Evolutionary conservation across 805 yeast species (phyloP), one percentile per base, ranked within the genome.

Genomic region (Kuraishia hungarica): DNA sequence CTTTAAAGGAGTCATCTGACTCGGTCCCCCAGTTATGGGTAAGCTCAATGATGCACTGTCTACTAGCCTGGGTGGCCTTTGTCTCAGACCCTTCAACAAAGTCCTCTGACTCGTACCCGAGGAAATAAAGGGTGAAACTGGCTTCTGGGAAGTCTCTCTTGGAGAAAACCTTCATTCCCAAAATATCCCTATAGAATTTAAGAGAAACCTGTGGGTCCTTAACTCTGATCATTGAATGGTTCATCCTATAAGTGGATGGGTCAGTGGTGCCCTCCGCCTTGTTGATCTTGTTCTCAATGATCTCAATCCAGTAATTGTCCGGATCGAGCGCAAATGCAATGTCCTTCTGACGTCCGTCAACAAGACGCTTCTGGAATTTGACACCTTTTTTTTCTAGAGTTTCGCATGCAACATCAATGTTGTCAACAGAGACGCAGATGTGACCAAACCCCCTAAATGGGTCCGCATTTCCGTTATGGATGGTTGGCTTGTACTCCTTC

Each of bases 1-100:
- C 78, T 53, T 77, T 72, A 72, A 90, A 89, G 3, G 78, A 76
- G 19, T 79, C 77, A 58, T 93, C 97, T 21, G 72, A 64, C 67
- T 94, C 99, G 22, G 97, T 89, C 22, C 98, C 99, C 86, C 90
- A 93, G 74, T 94, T 94, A 73, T 90, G 93, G 51, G 98, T 93
- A 66, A 94, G 77, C 72, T 94, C 99, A 55, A 94, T 69, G 13
- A 94, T 71, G 21, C 93, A 85, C 67, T 89, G 90, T 57, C 83
- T 72, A 53, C 61, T 53, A 5, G 78, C 68, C 60, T 75, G 78
- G 2, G 62, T 61, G 2, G 54, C 59, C 39, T 55, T 63, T 2
- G 66, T 60, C 55, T 75, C 71, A 49, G 70, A 66, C 49, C 77
- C 76, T 55, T 78, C 84, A 61, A 72, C 65, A 62, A 71, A 75